Evolutionary conservation across 768 basidiomycete genomes (phyloP), one percentile per base, ranked within the genome.

Genomic region (Tylopilus vinaceipallidus): DNA sequence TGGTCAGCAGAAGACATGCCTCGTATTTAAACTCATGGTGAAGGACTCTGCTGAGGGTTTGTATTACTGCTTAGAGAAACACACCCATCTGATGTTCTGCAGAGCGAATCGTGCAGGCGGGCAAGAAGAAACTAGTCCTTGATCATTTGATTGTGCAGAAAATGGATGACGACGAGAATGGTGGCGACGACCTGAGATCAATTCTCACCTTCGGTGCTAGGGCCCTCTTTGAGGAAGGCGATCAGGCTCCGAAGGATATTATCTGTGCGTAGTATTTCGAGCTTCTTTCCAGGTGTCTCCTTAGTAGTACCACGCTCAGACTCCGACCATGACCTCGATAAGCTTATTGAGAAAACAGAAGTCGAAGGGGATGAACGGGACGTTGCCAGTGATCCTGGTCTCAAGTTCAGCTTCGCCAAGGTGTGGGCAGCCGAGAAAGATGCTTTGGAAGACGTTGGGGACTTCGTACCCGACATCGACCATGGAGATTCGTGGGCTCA

Each of bases 61-160:
- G 66, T 41, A 17, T 33, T 20, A 14, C 16, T 37, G n/a, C 13
- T 38, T 49, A 22, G n/a, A 34, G 20, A 35, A 17, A 32, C 22
- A 13, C 16, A 17, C 19, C 13, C 19, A 19, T 45, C 52, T 50
- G 50, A 60, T 33, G 16, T 55, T n/a, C 36, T 34, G 17, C 59
- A 95, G 94, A 97, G 61, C 87, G 86, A 38, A 98, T 97, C 58
- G 78, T 95, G 69, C 85, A 92, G 69, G 81, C 84, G 22, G 92
- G 91, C n/a, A 95, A 95, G 74, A 92, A 91, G 75, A 98, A 98
- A 67, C 79, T 98, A 24, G 86, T 92, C 13, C 75, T 98, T 9
- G 94, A 98, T 59, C 95, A 98, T 71, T 75, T 98, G 14, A 95
- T 98, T 56, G 95, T 98, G 19, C 90, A 97, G 69, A 92, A 91